Base-by-base conservation (phyloP, 139 green algal species). In the Dunaliella sp. region DNA sequence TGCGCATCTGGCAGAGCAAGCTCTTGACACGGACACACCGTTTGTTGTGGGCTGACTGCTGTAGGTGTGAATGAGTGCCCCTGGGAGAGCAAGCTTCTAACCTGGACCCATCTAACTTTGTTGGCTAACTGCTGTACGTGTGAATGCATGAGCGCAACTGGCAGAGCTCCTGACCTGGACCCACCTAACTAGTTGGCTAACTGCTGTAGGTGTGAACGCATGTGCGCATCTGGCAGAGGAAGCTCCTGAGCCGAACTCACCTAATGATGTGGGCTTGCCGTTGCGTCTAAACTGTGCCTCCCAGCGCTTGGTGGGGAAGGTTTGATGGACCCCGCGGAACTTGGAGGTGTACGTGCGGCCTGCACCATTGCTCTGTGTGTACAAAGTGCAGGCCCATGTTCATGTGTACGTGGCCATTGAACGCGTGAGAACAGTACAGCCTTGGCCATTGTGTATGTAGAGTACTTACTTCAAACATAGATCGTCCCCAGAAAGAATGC, bases 251-350 rank as follows among this genome's bases (percentile, higher is more conserved):
- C 26, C 74, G 2, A 38, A 25, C 87, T 82, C 31, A 91, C 89
- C 89, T 1, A 92, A 73, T 0, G 92, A 97, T 2, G 95, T 98
- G 57, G 95, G 95, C 86, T 96, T 97, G 77, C 95, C 95, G 80
- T 93, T 94, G 38, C 95, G 88, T 33, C 95, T 87, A 83, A 98
- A 98, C 89, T 98, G 95, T 36, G 95, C 95, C 87, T 98, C 95
- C 95, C 95, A 98, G 36, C 95, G 92, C 82, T 91, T 91, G 0
- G 95, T 98, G 78, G 95, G 95, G 87, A 98, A 97, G 3, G 95
- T 98, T 83, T 98, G 95, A 87, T 98, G 95, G 75, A 98, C 95
- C 28, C 95, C 95, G 0, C 95, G 88, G 87, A 94, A 98, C 83
- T 92, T 94, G 74, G 90, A 96, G 7, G 95, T 98, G 92, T 95